Percentiles rank a stretch among this genome's conserved stretches.
Conservation (phyloP, 2,329 filamentous ascomycete species). For the Myriangium duriaei region DNA sequence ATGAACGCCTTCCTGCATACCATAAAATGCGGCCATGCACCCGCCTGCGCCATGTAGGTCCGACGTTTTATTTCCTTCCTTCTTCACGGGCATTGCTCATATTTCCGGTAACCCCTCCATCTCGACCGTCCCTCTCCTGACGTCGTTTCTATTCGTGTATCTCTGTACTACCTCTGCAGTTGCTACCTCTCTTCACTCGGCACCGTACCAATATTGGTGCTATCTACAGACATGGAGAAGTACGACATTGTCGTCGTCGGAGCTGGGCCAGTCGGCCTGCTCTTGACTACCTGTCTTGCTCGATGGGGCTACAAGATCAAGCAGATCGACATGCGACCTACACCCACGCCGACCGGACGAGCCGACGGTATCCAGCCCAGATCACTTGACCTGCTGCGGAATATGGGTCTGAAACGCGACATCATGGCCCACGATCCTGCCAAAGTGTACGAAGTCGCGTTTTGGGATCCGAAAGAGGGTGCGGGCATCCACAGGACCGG, state of each 20-base stretch:
- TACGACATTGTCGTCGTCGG: constrained; percentile 73
- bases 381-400: constrained; percentile 72
- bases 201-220: no score
- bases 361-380: constrained; percentile 88
- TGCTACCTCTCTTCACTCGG: no score
- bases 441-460: constrained; percentile 63
- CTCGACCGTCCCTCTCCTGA: no score
- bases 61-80: no score
- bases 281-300: constrained; percentile 76
- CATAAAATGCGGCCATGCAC: no score
- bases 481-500: constrained; percentile 48
- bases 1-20: no score
- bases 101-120: no score
- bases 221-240: constrained; percentile 30
- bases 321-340: constrained; percentile 81
- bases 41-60: no score
- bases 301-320: constrained; percentile 93
- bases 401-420: constrained; percentile 76
- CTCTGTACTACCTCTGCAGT: no score
- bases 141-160: no score
- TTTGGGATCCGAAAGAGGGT: constrained; percentile 46
- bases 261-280: constrained; percentile 76
- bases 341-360: constrained; percentile 73
- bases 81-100: no score
- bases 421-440: constrained; percentile 83